Conservation (phyloP, 352 stramenopile species). For the Ophiocytium majus region DNA sequence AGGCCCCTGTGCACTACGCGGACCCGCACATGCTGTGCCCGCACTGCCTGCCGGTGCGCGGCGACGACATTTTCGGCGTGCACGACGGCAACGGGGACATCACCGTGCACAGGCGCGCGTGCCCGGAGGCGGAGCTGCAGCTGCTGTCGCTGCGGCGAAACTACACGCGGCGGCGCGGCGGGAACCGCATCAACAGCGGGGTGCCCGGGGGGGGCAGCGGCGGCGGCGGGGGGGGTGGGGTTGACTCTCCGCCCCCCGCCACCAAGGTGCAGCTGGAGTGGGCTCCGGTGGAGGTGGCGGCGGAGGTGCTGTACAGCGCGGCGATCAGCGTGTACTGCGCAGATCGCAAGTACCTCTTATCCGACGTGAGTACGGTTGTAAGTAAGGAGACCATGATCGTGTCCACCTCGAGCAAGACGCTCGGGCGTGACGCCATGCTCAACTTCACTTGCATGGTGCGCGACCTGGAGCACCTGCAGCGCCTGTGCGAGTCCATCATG, state of each 20-base stretch:
- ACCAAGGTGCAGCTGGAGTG: not conserved
- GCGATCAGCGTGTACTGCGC: not conserved
- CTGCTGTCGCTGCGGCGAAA: not conserved
- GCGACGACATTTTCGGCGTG: not conserved
- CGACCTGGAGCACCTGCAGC: not conserved
- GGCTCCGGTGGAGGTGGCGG: not conserved
- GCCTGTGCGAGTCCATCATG: not conserved
- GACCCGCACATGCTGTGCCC: not conserved
- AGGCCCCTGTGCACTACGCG: not conserved
- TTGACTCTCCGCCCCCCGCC: too few species aligned
- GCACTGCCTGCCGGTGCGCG: not conserved
- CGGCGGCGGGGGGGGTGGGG: too few species aligned
- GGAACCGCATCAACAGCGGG: not conserved
- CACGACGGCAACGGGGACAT: not conserved
- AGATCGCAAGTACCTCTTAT: not conserved
- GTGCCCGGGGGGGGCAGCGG: too few species aligned
- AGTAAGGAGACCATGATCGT: not conserved
- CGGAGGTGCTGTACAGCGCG: not conserved
- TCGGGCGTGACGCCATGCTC: not conserved
- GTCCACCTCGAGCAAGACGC: not conserved
- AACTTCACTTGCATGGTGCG: not conserved
- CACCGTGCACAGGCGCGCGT: not conserved
- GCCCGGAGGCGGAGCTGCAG: not conserved
- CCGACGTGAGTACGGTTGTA: not conserved
- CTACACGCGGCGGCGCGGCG: not conserved